These are phyloP conservation scores for Macrolepiota dolichaula DNA, from an alignment of 768 basidiomycete species.

Conservation along the genomic window DNA sequence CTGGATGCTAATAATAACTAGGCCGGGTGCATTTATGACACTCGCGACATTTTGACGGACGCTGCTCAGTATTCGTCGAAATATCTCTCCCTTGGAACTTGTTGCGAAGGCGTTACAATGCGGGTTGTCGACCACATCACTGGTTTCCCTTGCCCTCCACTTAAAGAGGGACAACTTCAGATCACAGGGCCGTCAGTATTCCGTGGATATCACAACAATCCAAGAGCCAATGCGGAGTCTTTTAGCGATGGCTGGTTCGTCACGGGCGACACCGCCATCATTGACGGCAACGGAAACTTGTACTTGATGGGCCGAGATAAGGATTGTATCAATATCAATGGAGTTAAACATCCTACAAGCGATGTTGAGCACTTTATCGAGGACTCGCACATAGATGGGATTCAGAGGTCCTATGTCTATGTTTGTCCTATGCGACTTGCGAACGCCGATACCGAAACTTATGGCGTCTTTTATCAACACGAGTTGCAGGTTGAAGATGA, in stretches of 20 bases:
- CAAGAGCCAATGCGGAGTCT: constrained; percentile 2
- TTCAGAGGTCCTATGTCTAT: constrained; percentile 4
- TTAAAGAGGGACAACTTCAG: constrained; percentile 6
- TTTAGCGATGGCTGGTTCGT: constrained; percentile 5
- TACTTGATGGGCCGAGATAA: constrained; percentile 5
- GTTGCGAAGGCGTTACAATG: constrained; percentile 4
- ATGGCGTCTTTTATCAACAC: constrained; percentile 8
- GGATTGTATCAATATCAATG: constrained; percentile 9
- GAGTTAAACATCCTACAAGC: constrained; percentile 3
- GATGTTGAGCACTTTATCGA: constrained; percentile 9
- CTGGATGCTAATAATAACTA: not conserved
- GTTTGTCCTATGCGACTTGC: constrained; percentile 8
- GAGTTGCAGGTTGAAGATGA: not conserved
- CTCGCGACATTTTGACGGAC: constrained; percentile 1
- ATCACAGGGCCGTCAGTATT: constrained; percentile 7
- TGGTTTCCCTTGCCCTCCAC: not conserved
- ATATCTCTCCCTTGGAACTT: constrained; percentile 7
- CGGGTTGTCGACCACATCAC: constrained; percentile 5
- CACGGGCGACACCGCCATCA: constrained; percentile 3
- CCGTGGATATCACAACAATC: constrained; percentile 5
- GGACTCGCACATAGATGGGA: not conserved
- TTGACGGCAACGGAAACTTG: constrained; percentile 1
- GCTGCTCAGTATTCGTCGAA: not conserved
- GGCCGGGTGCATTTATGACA: constrained; percentile 9
- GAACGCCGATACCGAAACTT: constrained; percentile 6